Evolutionary conservation across 345 rosid genomes (phyloP), one percentile per base, ranked within the genome.

Genomic region (Syzygium jambos): DNA sequence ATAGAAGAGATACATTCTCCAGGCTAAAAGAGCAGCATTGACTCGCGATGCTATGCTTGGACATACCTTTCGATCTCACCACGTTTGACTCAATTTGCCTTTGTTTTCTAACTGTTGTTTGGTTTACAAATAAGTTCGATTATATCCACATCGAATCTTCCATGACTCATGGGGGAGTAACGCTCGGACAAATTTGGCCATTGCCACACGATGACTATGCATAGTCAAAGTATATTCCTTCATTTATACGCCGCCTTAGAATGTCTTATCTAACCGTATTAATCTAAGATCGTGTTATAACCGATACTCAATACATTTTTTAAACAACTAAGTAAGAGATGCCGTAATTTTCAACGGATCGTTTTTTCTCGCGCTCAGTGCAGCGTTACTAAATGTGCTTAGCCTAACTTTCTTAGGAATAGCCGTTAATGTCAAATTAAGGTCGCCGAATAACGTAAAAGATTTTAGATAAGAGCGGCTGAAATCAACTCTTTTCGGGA

Each of bases 281-380:
- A 16, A 68, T 68, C 46, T 68, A 30, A 34, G 78, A 38, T 30
- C 2, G 6, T 17, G 43, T 30, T 30, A 68, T 34, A 16, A 68
- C 10, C 9, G 11, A 30, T 34, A 30, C 43, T 5, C 1, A 2
- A 9, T 38, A 9, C 27, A 73, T 1, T 38, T 21, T 49, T 34
- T 0, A 21, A 38, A 73, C 3, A 10, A 4, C 49, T 13, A 38
- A 10, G 21, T 38, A 38, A 73, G 49, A 38, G 1, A 38, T 73
- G 82, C 49, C 5, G 6, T 19, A 19, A 73, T 19, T 68, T 17
- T 68, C 43, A 17, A 16, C 5, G 23, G 34, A 30, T 65, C 2
- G 0, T 30, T 19, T 65, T 9, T 9, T 2, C 21, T 16, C 34
- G 10, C 3, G 23, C 41, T 29, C 11, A 19, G 2, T 1, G 25